Evolutionary conservation across 208 protist species (phyloP), one percentile per base, ranked within the genome.

Genomic region (Jaenimonas drosophilae): DNA sequence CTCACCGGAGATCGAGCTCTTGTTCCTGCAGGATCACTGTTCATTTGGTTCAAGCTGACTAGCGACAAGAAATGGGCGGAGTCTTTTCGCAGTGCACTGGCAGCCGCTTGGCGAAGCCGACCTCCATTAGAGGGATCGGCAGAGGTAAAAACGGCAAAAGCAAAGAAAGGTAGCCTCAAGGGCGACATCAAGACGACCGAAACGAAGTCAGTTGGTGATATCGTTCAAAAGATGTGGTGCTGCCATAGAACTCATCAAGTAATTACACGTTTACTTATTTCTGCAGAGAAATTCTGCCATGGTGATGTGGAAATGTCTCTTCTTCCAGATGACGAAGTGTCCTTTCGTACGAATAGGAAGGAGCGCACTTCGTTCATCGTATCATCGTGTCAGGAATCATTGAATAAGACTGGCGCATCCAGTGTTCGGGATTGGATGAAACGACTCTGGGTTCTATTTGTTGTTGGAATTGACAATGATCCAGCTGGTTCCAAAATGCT

Each of bases 201-300:
- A 31, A 20, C 72, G 5, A 49, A 57, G 12, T 59, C 70, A 5
- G 20, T 91, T 46, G 74, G 64, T 4, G 82, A 91, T 46, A 56
- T 87, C 7, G 54, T 87, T 5, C 32, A 53, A 5, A 78, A 76
- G 54, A 63, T 59, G 37, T 87, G 77, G 82, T 58, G 57, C 34
- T 87, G 82, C 37, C 57, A 42, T 17, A 56, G 77, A n/a, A 68
- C 57, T 5, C 71, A 87, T 61, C 64, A 85, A 43, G 63, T 85
- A 6, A 47, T 91, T 11, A 82, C 67, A 24, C 61, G 75, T 0
- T 37, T 85, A 16, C 62, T 63, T 4, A 30, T 85, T 7, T 67
- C 64, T 28, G 75, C 70, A 6, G 77, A 85, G 45, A 82, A 72
- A 25, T 78, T 73, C 39, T 45, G 37, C n/a, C 40, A 30, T 12